A percentile compares a stretch with the other conserved stretches of the same genome.
These are phyloP conservation scores for Candida pseudofarinosa DNA, from an alignment of 805 yeast species.

Conservation along the genomic window DNA sequence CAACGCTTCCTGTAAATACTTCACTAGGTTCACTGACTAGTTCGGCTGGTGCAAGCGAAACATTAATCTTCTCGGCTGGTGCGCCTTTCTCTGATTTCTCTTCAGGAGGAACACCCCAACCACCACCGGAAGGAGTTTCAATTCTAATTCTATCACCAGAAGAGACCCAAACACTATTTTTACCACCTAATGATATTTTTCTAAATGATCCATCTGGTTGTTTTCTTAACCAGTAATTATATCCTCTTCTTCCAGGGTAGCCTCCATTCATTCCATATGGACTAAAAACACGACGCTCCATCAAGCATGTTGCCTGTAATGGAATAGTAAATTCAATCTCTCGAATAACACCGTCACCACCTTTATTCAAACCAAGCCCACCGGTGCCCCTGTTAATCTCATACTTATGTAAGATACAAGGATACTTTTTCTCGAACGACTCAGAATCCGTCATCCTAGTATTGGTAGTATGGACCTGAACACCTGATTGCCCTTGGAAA, in stretches of 20 bases:
- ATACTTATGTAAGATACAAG: constrained; percentile 71
- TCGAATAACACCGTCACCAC: constrained; percentile 85
- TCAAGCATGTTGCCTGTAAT: constrained; percentile 67
- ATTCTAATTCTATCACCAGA: constrained; percentile 40
- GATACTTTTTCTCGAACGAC: constrained; percentile 82
- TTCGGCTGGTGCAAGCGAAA: neutral
- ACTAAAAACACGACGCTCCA: constrained; percentile 79
- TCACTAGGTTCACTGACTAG: neutral
- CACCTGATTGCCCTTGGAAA: constrained; percentile 86
- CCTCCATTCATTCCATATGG: constrained; percentile 92
- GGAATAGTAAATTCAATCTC: constrained; percentile 66
- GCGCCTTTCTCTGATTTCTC: neutral
- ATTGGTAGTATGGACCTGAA: constrained; percentile 91
- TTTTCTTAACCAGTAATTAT: constrained; percentile 30
- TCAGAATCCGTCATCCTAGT: constrained; percentile 92
- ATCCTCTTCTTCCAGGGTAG: constrained; percentile 66
- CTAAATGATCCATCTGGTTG: constrained; percentile 14
- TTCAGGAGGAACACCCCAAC: constrained; percentile 24
- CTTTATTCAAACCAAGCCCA: constrained; percentile 66
- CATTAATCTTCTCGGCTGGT: neutral
- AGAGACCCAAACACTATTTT: constrained; percentile 25
- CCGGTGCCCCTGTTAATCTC: constrained; percentile 72
- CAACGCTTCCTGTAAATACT: neutral
- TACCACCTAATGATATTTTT: constrained; percentile 29
- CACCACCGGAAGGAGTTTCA: constrained; percentile 45